Percentiles rank a stretch among this genome's conserved stretches.
Evolutionary conservation across 176 grass and related monocot species (phyloP).

Genomic region (Saccharum officinarum): DNA sequence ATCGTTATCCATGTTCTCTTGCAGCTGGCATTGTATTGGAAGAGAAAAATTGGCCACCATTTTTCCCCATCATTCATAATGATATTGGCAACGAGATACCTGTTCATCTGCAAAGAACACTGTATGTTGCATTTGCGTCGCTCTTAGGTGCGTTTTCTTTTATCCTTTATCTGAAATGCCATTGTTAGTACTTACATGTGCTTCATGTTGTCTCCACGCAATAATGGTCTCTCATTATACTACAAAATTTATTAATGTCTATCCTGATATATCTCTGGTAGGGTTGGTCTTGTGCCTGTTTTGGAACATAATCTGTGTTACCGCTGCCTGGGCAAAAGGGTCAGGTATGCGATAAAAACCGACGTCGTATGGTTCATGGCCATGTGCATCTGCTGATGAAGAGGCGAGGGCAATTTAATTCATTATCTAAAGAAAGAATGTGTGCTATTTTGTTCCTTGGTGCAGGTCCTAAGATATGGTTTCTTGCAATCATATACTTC

Average conservation of each 20-base stretch:
- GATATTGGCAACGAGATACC: slow-evolving; percentile 82
- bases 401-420: background rate
- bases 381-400: background rate
- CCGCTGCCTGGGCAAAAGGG: slow-evolving; percentile 68
- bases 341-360: slow-evolving; percentile 32
- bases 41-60: slow-evolving; percentile 80
- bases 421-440: background rate
- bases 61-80: slow-evolving; percentile 79
- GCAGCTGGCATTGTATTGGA: slow-evolving; percentile 57
- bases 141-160: slow-evolving; percentile 51
- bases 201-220: background rate
- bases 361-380: background rate
- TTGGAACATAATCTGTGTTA: slow-evolving; percentile 70
- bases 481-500: slow-evolving; percentile 74
- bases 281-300: slow-evolving; percentile 58
- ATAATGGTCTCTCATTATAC: background rate
- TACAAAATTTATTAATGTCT: background rate
- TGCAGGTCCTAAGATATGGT: slow-evolving; percentile 84
- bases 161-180: background rate
- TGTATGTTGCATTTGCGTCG: slow-evolving; percentile 65
- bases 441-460: background rate
- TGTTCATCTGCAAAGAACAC: slow-evolving; percentile 57
- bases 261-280: background rate
- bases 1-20: slow-evolving; percentile 11
- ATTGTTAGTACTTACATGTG: background rate